phyloP scores from a whole-genome alignment of 208 protist genomes.

The Tetramitus jugosus region DNA sequence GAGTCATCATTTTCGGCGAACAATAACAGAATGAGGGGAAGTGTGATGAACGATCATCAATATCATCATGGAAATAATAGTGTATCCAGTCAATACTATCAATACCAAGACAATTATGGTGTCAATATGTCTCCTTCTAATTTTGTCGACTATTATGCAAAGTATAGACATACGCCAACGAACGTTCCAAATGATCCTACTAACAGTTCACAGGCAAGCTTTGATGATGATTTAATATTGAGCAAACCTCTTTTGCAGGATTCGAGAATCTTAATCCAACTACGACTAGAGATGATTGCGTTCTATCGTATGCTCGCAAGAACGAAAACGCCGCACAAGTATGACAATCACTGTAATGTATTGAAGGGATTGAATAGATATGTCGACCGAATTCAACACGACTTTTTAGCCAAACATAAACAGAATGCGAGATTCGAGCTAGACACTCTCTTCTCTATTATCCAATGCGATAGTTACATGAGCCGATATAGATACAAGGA shows the following conservation, averaged over 20 bases:
- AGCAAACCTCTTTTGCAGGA: conserved; percentile 10
- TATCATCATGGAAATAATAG: no score
- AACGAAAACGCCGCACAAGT: not conserved
- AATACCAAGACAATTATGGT: no score
- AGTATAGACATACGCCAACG: no score
- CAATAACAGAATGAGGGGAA: no score
- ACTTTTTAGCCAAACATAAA: not conserved
- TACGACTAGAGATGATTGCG: conserved; percentile 9
- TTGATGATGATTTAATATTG: conserved; percentile 1
- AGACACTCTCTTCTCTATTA: not conserved
- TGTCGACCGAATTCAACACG: not conserved
- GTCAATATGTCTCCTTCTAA: no score
- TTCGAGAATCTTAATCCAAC: conserved; percentile 3
- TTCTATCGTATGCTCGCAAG: conserved; percentile 14
- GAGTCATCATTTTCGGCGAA: no score
- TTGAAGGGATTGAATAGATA: not conserved
- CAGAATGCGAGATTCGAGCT: conserved; percentile 1
- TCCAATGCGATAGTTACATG: not conserved
- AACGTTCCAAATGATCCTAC: no score
- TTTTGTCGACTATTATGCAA: no score
- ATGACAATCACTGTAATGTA: not conserved
- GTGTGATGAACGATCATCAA: no score
- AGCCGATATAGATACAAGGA: conserved; percentile 8
- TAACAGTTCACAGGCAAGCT: no score
- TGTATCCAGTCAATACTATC: no score